Evolutionary conservation across 768 basidiomycete species (phyloP).

Genomic region (Boletus rufocinnamomeus): DNA sequence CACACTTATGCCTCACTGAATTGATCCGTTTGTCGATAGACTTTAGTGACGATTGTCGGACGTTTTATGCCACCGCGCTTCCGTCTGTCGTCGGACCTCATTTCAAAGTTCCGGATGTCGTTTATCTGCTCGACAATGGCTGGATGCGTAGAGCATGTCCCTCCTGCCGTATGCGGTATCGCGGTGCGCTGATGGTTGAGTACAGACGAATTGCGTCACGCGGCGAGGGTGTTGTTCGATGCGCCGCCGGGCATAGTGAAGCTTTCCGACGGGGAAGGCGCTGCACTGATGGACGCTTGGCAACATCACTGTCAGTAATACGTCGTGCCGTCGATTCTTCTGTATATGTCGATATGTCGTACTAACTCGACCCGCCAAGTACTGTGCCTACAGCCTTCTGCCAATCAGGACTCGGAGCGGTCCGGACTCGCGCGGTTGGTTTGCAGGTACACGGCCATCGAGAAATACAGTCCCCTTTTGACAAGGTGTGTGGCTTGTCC

Average conservation of each 20-base stretch:
- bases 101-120: constrained; percentile 70
- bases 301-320: too few species aligned
- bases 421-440: too few species aligned
- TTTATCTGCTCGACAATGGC: constrained; percentile 76
- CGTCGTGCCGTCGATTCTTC: background rate
- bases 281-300: constrained; percentile 59
- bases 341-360: background rate
- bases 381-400: constrained; percentile 59
- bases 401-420: constrained; percentile 55
- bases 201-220: constrained; percentile 73
- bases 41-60: constrained; percentile 63
- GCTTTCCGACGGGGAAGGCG: constrained; percentile 69
- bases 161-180: background rate
- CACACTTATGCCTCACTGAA: background rate
- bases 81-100: constrained; percentile 55
- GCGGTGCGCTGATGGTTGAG: constrained; percentile 7
- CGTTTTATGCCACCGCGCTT: constrained; percentile 80
- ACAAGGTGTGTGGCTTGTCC: constrained; percentile 54
- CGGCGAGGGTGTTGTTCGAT: too few species aligned
- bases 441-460: constrained; percentile 76
- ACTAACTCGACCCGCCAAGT: constrained; percentile 41
- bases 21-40: constrained; percentile 43
- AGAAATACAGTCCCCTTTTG: constrained; percentile 75
- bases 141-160: constrained; percentile 66
- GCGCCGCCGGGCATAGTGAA: too few species aligned